Conservation (phyloP, 192 early-diverging fungal species). For the Entomortierella chlamydospora region DNA sequence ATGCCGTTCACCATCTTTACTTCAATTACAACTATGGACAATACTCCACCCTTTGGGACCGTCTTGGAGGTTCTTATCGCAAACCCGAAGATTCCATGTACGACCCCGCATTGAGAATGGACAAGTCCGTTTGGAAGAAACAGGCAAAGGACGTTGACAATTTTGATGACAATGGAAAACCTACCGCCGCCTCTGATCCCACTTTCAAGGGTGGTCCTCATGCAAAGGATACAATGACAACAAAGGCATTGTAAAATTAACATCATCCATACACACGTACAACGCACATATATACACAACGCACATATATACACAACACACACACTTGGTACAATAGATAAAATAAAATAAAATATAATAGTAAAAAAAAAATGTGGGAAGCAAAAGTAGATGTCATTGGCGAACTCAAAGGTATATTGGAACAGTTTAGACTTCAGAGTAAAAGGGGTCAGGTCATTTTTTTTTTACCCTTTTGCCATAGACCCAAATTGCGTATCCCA, state of each 20-base stretch:
- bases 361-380: background rate
- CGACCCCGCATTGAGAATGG: slow-evolving; percentile 67
- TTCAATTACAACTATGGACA: slow-evolving; percentile 99
- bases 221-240: background rate
- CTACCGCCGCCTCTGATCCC: slow-evolving; percentile 20
- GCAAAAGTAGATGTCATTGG: too few species aligned
- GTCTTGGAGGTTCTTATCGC: slow-evolving; percentile 74
- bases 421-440: too few species aligned
- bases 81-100: slow-evolving; percentile 76
- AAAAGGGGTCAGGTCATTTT: background rate
- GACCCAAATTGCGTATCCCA: slow-evolving; percentile 85
- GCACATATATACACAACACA: background rate
- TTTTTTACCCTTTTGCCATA: slow-evolving; percentile 21
- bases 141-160: slow-evolving; percentile 73
- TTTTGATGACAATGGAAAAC: slow-evolving; percentile 60
- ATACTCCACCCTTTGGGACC: slow-evolving; percentile 97
- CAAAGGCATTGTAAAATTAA: slow-evolving; percentile 22
- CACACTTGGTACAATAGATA: background rate
- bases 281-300: too few species aligned
- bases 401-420: too few species aligned
- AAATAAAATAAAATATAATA: background rate
- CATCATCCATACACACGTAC: too few species aligned
- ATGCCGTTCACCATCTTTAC: slow-evolving; percentile 97
- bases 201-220: slow-evolving; percentile 10
- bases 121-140: slow-evolving; percentile 69